Evolutionary conservation across 192 early-diverging fungal genomes (phyloP), one percentile per base, ranked within the genome.

Genomic region (Coemansia sp.): DNA sequence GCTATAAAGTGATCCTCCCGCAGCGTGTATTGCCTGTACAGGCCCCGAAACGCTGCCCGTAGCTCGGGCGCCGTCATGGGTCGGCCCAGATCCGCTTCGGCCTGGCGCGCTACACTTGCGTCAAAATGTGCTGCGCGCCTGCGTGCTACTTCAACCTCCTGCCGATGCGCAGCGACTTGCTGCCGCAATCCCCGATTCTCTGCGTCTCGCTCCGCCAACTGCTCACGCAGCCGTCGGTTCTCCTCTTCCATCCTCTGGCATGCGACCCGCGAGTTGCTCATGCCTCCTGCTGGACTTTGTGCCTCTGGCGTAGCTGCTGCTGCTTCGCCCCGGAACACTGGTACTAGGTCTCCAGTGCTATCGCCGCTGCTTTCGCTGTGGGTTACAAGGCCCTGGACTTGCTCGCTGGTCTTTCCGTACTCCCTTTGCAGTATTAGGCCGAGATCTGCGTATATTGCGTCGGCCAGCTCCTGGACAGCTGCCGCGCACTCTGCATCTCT

Each of bases 1-100:
- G 40, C 37, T 36, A 51, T 51, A 56, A 68, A 68, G 39, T 68
- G 59, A 25, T 53, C 59, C 27, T 68, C 67, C 7, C 67, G 67
- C 49, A 68, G 40, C 15, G 31, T 35, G 36, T 68, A 68, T 17
- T 68, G 67, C 56, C 20, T 27, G 31, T 68, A 57, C 6, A 68
- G 59, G 4, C 47, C 59, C 37, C 45, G 45, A 19, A 54, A 31
- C 15, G 12, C 51, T 17, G 29, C 14, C 14, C 51, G 51, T 17
- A 54, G 17, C 14, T 54, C 51, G 27, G 51, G 29, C 27, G 29
- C 6, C n/a, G 51, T 54, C 51, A 68, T 35, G 1, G 57, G 35
- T 10, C 9, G 32, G 19, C 24, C 15, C 25, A 53, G n/a, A 22
- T 60, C 59, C 24, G 46, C 15, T 31, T 35, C n/a, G 22, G 60